Evolutionary conservation across 1,139 yeast species (phyloP).

Genomic region (Zygoascus hellenicus): DNA sequence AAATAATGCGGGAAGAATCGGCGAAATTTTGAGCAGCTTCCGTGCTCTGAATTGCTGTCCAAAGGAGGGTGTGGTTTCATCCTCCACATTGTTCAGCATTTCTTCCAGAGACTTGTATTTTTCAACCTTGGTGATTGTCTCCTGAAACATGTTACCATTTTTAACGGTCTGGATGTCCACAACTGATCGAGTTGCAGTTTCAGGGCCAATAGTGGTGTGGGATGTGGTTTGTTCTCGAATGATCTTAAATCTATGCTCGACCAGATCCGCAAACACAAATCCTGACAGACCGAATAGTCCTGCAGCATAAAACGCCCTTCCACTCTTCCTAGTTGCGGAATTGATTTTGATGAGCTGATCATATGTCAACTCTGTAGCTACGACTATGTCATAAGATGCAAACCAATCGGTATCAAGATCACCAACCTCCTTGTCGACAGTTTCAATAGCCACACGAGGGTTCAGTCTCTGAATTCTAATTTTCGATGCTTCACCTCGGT

Average conservation of each 20-base stretch:
- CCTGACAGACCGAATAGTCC: conserved; percentile 81
- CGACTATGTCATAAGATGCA: conserved; percentile 59
- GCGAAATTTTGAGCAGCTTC: conserved; percentile 53
- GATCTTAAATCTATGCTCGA: conserved; percentile 48
- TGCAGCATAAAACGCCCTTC: conserved; percentile 62
- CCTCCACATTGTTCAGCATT: conserved; percentile 31
- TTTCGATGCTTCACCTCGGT: conserved; percentile 51
- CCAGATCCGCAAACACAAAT: conserved; percentile 71
- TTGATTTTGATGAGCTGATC: conserved; percentile 40
- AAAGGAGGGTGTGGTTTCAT: conserved; percentile 25
- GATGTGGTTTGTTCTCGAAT: conserved; percentile 32
- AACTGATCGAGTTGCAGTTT: conserved; percentile 50
- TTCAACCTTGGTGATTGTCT: conserved; percentile 54
- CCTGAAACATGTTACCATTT: conserved; percentile 40
- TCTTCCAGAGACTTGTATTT: conserved; percentile 42
- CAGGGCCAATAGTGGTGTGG: conserved; percentile 43
- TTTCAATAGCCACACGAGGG: conserved; percentile 55
- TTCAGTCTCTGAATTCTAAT: conserved; percentile 64
- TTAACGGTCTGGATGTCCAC: conserved; percentile 41
- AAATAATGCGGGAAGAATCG: conserved; percentile 56
- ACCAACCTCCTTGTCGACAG: conserved; percentile 36
- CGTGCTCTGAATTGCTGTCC: conserved; percentile 41
- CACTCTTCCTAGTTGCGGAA: conserved; percentile 46
- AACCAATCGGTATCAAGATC: conserved; percentile 41
- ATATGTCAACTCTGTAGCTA: conserved; percentile 62